Conservation (phyloP, 139 green algal genomes). For the Chlamydomonas sp. region DNA sequence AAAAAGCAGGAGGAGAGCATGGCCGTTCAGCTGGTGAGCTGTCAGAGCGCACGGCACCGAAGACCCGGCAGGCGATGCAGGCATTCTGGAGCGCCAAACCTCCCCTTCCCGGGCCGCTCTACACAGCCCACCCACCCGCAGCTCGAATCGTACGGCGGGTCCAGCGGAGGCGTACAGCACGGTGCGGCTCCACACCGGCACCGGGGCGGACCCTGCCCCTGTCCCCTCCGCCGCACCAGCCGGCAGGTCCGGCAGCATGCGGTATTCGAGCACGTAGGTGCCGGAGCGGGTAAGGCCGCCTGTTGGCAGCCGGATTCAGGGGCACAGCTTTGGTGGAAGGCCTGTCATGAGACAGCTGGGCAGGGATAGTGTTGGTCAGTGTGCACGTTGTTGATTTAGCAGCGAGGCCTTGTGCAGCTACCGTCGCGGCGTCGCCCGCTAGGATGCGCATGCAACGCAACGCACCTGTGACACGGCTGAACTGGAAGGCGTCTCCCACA, state of each 20-base stretch:
- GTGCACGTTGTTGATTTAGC: too few relatives aligned
- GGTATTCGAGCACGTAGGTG: constrained; percentile 68
- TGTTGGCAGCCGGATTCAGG: neutral
- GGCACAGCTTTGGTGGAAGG: neutral
- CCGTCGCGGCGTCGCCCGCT: neutral
- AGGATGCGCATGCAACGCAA: neutral
- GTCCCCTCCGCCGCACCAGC: constrained; percentile 2
- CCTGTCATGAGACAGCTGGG: too few relatives aligned
- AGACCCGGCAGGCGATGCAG: too few relatives aligned
- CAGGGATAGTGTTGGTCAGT: too few relatives aligned
- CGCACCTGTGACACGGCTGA: constrained; percentile 55
- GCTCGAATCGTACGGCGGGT: constrained; percentile 40
- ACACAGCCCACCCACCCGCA: constrained; percentile 45
- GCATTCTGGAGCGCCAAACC: too few relatives aligned
- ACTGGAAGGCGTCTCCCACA: constrained; percentile 63
- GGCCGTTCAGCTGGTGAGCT: too few relatives aligned
- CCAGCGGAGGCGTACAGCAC: constrained; percentile 57
- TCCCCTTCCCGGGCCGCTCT: too few relatives aligned
- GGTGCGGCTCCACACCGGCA: constrained; percentile 21
- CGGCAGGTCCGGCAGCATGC: constrained; percentile 57
- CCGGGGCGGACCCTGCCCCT: neutral
- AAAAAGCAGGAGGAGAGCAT: too few relatives aligned
- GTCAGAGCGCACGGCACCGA: too few relatives aligned
- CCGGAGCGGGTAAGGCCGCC: constrained; percentile 48
- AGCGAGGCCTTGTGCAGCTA: too few relatives aligned